Percentiles rank a stretch among this genome's conserved stretches.
Evolutionary conservation across 306 rosid genomes (phyloP).

Genomic region (Prunus fruticosa): DNA sequence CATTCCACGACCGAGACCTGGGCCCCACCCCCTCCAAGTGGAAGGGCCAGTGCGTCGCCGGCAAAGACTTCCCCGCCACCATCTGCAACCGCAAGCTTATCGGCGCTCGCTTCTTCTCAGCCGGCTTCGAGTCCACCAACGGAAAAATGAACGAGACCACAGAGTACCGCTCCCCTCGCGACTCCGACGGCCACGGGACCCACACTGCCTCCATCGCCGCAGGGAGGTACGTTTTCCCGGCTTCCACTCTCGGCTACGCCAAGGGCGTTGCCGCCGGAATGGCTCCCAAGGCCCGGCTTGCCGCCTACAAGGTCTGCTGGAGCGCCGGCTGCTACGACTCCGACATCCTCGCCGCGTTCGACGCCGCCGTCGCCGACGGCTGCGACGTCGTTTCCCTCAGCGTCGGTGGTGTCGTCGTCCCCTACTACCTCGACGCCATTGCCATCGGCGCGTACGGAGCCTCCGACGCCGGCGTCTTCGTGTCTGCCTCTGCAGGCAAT

Average conservation of each 20-base stretch:
- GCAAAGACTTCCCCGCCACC: conserved; percentile 42
- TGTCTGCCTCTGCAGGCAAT: conserved; percentile 82
- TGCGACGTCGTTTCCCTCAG: conserved; percentile 77
- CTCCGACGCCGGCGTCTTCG: conserved; percentile 54
- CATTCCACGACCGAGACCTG: conserved; percentile 66
- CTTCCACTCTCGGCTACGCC: conserved; percentile 74
- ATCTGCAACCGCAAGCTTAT: conserved; percentile 74
- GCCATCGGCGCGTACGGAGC: conserved; percentile 78
- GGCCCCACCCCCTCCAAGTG: conserved; percentile 71
- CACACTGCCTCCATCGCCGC: conserved; percentile 90
- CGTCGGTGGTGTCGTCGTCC: conserved; percentile 91
- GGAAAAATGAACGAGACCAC: conserved; percentile 75
- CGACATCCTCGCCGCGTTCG: conserved; percentile 86
- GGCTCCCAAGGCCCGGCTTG: conserved; percentile 89
- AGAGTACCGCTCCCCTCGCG: conserved; percentile 70
- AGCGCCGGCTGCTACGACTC: conserved; percentile 71
- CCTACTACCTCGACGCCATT: conserved; percentile 72
- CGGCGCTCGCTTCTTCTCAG: conserved; percentile 68
- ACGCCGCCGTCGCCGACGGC: conserved; percentile 73
- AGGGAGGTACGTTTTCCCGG: conserved; percentile 74
- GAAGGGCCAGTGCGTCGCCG: conserved; percentile 68
- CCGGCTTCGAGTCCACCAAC: conserved; percentile 68
- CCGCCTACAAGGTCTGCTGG: conserved; percentile 87
- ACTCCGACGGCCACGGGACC: conserved; percentile 88
- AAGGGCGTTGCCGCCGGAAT: conserved; percentile 77